phyloP scores from a whole-genome alignment of 306 rosid genomes.

The Betula pendula region DNA sequence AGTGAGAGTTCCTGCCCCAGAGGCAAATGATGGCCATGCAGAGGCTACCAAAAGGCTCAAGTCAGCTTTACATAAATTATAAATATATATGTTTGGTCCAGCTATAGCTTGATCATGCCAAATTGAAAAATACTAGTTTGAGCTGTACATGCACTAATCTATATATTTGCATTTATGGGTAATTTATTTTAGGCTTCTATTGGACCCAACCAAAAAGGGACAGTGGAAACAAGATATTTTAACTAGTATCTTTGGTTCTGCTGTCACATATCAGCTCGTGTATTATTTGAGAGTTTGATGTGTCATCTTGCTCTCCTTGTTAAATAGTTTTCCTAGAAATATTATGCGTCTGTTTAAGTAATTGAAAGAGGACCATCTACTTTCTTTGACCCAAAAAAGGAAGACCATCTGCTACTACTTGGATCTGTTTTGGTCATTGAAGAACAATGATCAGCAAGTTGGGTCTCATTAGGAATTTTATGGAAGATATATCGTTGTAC shows the following conservation, averaged over 20 bases:
- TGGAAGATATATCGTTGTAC: too few relatives aligned
- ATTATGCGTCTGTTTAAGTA: too few relatives aligned
- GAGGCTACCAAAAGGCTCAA: conserved; percentile 18
- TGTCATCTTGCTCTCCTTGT: too few relatives aligned
- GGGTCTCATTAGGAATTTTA: too few relatives aligned
- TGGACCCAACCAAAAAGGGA: neutral
- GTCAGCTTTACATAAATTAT: neutral
- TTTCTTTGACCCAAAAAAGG: too few relatives aligned
- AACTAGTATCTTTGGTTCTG: neutral
- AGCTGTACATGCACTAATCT: conserved; percentile 13
- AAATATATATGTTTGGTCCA: neutral
- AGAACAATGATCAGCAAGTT: too few relatives aligned
- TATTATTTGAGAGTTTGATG: too few relatives aligned
- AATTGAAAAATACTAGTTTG: conserved; percentile 8
- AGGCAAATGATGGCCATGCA: conserved; percentile 14
- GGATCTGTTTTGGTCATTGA: too few relatives aligned
- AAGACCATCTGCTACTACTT: too few relatives aligned
- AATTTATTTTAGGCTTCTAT: neutral
- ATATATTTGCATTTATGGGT: conserved; percentile 2
- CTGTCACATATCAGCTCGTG: neutral
- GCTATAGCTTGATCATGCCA: conserved; percentile 4
- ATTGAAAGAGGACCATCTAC: too few relatives aligned
- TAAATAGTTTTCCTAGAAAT: too few relatives aligned
- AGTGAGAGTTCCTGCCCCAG: conserved; percentile 6
- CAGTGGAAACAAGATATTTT: neutral